phyloP scores from a whole-genome alignment of 2,329 filamentous ascomycete genomes.

The Helminthosporium solani region DNA sequence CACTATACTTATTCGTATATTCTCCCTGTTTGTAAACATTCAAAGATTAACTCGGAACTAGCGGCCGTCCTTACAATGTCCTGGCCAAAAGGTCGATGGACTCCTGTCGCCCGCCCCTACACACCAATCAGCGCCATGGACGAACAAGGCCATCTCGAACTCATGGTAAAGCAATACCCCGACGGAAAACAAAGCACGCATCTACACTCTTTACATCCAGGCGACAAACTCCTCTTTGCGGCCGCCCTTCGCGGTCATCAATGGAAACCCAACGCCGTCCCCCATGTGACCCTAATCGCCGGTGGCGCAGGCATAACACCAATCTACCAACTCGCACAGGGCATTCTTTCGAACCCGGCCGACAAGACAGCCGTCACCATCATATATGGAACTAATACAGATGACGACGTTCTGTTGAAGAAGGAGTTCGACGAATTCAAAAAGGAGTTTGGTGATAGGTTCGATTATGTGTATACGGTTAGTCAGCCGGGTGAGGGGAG shows the following conservation, averaged over 20 bases:
- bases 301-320: slow-evolving; percentile 74
- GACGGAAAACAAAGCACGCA: slow-evolving; percentile 64
- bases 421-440: slow-evolving; percentile 58
- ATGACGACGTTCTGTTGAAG: slow-evolving; percentile 61
- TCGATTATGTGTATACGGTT: slow-evolving; percentile 61
- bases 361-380: slow-evolving; percentile 65
- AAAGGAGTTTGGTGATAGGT: slow-evolving; percentile 53
- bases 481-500: slow-evolving; percentile 49
- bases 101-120: slow-evolving; percentile 65
- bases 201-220: slow-evolving; percentile 65
- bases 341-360: slow-evolving; percentile 61
- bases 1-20: slow-evolving; percentile 53
- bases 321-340: slow-evolving; percentile 63
- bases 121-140: slow-evolving; percentile 61
- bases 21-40: too few species aligned
- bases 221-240: slow-evolving; percentile 61
- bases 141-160: slow-evolving; percentile 59
- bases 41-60: slow-evolving; percentile 46
- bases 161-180: slow-evolving; percentile 69
- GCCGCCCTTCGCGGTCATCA: slow-evolving; percentile 55
- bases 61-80: slow-evolving; percentile 62
- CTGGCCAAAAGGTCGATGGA: slow-evolving; percentile 57
- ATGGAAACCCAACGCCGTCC: slow-evolving; percentile 55
- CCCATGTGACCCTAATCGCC: slow-evolving; percentile 62
- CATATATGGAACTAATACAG: slow-evolving; percentile 66